Evolutionary conservation across 1,139 yeast species (phyloP).

Genomic region (Schwanniomyces etchellsii): DNA sequence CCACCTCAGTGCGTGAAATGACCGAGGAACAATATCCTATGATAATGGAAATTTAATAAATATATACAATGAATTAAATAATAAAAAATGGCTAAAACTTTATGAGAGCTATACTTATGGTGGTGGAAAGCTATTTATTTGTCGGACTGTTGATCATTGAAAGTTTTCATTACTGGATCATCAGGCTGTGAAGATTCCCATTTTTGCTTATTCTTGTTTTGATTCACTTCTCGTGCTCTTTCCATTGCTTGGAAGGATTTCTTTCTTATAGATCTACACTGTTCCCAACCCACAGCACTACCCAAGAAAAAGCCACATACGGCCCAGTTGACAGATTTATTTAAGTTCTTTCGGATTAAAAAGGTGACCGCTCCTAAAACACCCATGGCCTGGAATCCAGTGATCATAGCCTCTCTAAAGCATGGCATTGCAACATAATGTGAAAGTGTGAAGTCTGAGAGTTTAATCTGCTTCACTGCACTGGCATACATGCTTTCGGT

Average conservation of each 20-base stretch:
- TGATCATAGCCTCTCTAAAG: slow-evolving; percentile 80
- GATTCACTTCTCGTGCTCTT: slow-evolving; percentile 50
- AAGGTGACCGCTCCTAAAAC: slow-evolving; percentile 73
- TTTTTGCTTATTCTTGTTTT: slow-evolving; percentile 26
- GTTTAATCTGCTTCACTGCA: slow-evolving; percentile 24
- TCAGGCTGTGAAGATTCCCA: slow-evolving; percentile 2
- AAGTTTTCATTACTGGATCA: slow-evolving; percentile 3
- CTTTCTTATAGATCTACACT: slow-evolving; percentile 70
- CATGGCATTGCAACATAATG: slow-evolving; percentile 72
- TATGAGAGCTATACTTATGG: background rate
- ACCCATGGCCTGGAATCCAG: slow-evolving; percentile 83
- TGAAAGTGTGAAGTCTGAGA: slow-evolving; percentile 51
- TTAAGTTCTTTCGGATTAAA: slow-evolving; percentile 57
- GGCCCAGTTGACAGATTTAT: slow-evolving; percentile 73
- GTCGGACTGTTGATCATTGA: slow-evolving; percentile 2
- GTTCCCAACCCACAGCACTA: slow-evolving; percentile 86
- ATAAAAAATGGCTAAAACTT: background rate
- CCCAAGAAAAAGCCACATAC: slow-evolving; percentile 78
- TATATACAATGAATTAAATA: slow-evolving; percentile 1
- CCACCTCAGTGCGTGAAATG: slow-evolving; percentile 1
- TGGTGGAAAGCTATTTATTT: slow-evolving; percentile 1
- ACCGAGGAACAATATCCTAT: slow-evolving; percentile 1
- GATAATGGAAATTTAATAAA: background rate
- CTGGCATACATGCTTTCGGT: slow-evolving; percentile 21
- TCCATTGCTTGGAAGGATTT: slow-evolving; percentile 58